phyloP scores from a whole-genome alignment of 345 rosid species.

The Iberis pinnata region DNA sequence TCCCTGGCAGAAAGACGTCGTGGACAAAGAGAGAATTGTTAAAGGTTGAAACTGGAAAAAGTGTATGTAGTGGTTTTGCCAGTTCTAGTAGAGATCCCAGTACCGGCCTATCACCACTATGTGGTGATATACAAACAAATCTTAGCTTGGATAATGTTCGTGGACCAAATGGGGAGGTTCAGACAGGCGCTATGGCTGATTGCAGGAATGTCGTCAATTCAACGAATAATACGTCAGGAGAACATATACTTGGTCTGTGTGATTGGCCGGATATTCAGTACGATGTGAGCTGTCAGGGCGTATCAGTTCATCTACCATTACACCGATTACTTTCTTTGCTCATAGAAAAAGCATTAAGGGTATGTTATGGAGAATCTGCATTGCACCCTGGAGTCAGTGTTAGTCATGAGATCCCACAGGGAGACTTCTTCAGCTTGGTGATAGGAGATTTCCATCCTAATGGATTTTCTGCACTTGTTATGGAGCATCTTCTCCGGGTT shows the following conservation, averaged over 20 bases:
- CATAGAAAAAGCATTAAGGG: constrained; percentile 58
- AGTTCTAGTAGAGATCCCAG: constrained; percentile 43
- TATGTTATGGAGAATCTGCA: constrained; percentile 54
- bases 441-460: constrained; percentile 56
- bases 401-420: constrained; percentile 29
- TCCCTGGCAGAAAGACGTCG: constrained; percentile 37
- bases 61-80: constrained; percentile 44
- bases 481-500: constrained; percentile 87
- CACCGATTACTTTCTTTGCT: constrained; percentile 76
- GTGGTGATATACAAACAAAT: constrained; percentile 30
- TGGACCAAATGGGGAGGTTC: constrained; percentile 31
- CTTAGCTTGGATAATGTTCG: constrained; percentile 36
- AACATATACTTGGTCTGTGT: constrained; percentile 42
- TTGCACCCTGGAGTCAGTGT: constrained; percentile 20
- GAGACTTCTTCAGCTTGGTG: constrained; percentile 59
- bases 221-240: constrained; percentile 30
- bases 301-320: constrained; percentile 77
- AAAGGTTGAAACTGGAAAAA: constrained; percentile 49
- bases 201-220: constrained; percentile 27
- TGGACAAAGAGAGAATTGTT: constrained; percentile 51
- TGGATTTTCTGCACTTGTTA: constrained; percentile 75
- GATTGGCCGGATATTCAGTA: constrained; percentile 66
- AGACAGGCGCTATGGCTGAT: constrained; percentile 26
- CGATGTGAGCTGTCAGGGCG: constrained; percentile 73
- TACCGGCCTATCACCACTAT: constrained; percentile 29